A percentile compares a stretch with the other conserved stretches of the same genome.
Conservation (phyloP, 768 basidiomycete genomes). For the Trametes punicea region DNA sequence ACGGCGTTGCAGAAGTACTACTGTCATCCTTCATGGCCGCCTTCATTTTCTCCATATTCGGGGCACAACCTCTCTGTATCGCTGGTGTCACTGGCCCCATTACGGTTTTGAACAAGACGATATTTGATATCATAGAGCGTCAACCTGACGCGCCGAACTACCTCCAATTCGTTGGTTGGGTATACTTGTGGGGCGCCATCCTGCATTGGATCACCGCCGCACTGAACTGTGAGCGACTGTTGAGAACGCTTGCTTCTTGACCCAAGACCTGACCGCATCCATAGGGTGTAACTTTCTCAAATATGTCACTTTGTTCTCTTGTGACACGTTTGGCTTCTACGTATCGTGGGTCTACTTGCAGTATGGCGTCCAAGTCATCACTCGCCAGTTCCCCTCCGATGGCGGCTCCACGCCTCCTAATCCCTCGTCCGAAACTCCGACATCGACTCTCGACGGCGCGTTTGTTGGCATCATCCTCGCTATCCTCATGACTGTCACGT, state of each 20-base stretch:
- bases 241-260: too few relatives aligned
- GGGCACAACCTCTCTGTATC: conserved; percentile 88
- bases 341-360: conserved; percentile 89
- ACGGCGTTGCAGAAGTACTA: conserved; percentile 87
- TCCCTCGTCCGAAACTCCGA: conserved; percentile 21
- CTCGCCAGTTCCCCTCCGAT: conserved; percentile 55
- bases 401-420: conserved; percentile 1
- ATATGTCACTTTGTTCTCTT: conserved; percentile 88
- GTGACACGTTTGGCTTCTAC: conserved; percentile 92
- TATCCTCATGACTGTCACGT: conserved; percentile 68
- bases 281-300: conserved; percentile 78
- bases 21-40: conserved; percentile 86
- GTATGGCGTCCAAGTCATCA: conserved; percentile 83
- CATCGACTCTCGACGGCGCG: conserved; percentile 41
- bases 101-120: conserved; percentile 89
- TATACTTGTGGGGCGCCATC: conserved; percentile 88
- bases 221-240: conserved; percentile 58
- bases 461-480: conserved; percentile 72
- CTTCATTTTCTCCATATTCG: conserved; percentile 81
- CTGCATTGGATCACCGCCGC: conserved; percentile 79
- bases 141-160: conserved; percentile 65
- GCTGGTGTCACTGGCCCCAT: conserved; percentile 93
- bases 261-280: too few relatives aligned
- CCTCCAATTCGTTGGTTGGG: conserved; percentile 88
- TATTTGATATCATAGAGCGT: conserved; percentile 67